Evolutionary conservation across 2,329 filamentous ascomycete species (phyloP).

Genomic region (Cladosporium austrohemisphaericum): DNA sequence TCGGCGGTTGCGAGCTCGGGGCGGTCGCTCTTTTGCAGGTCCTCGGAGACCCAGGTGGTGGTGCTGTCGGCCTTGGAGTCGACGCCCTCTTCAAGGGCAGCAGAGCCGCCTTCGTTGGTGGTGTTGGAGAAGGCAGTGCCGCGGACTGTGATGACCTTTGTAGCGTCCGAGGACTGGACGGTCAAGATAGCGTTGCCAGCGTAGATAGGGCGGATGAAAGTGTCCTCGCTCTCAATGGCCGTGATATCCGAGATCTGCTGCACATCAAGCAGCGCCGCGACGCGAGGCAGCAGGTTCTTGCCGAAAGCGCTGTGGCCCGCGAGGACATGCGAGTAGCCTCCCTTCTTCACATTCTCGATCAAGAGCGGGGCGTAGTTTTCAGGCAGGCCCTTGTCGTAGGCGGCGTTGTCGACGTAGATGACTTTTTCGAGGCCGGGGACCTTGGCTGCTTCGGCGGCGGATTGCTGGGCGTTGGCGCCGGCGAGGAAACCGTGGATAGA

Average conservation of each 20-base stretch:
- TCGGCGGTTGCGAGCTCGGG: conserved; percentile 88
- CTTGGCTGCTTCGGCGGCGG: conserved; percentile 81
- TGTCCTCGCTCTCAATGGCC: conserved; percentile 80
- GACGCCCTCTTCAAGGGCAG: conserved; percentile 71
- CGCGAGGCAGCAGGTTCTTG: conserved; percentile 87
- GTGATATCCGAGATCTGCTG: conserved; percentile 95
- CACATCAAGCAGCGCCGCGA: conserved; percentile 84
- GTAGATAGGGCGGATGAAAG: conserved; percentile 94
- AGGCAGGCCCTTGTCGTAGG: conserved; percentile 90
- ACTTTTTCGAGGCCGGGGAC: conserved; percentile 89
- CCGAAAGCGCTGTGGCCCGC: conserved; percentile 92
- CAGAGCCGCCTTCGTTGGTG: conserved; percentile 67
- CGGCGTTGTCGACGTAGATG: conserved; percentile 78
- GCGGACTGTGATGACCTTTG: conserved; percentile 89
- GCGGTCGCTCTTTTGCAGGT: conserved; percentile 87
- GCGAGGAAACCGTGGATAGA: conserved; percentile 83
- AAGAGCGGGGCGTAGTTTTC: conserved; percentile 93
- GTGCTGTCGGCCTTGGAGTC: conserved; percentile 73
- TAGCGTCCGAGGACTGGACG: conserved; percentile 79
- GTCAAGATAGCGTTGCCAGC: conserved; percentile 96
- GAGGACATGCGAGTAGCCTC: conserved; percentile 87
- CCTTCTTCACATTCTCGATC: conserved; percentile 95
- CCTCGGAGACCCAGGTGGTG: conserved; percentile 90
- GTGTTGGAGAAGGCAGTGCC: conserved; percentile 85
- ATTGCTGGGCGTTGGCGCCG: conserved; percentile 69